phyloP scores from a whole-genome alignment of 2,329 filamentous ascomycete genomes.

The Verticillium isaacii region DNA sequence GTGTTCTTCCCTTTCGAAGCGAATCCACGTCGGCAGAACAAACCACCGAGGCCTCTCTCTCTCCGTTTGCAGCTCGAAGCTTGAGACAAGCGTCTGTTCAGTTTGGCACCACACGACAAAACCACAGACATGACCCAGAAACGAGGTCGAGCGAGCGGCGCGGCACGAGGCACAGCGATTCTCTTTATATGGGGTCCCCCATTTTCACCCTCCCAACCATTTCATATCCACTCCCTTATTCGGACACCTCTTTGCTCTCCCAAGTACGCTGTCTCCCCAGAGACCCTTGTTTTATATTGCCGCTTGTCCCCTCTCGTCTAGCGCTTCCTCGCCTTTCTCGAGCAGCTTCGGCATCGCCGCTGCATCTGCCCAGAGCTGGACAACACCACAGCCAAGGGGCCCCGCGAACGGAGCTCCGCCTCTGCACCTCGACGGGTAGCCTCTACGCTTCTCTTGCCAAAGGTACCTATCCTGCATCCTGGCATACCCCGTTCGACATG shows the following conservation, averaged over 20 bases:
- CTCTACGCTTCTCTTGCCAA: too few relatives aligned
- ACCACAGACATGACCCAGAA: too few relatives aligned
- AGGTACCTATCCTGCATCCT: too few relatives aligned
- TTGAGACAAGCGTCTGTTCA: too few relatives aligned
- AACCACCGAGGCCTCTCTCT: too few relatives aligned
- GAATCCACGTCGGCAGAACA: too few relatives aligned
- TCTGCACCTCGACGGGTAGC: neutral
- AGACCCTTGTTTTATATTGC: neutral
- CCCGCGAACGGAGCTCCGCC: neutral
- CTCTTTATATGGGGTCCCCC: neutral
- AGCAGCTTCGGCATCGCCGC: neutral
- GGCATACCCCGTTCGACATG: too few relatives aligned
- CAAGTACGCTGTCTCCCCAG: neutral
- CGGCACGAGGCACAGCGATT: neutral
- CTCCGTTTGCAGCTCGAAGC: too few relatives aligned
- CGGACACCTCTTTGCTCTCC: neutral
- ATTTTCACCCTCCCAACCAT: neutral
- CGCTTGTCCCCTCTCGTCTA: neutral
- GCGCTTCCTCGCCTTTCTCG: neutral
- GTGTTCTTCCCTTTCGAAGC: neutral
- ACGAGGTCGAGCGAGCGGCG: too few relatives aligned
- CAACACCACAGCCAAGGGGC: neutral
- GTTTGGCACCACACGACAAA: too few relatives aligned
- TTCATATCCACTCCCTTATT: neutral
- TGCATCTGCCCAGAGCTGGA: neutral